Conservation (phyloP, 2,329 filamentous ascomycete species). For the Fusarium heterosporum region DNA sequence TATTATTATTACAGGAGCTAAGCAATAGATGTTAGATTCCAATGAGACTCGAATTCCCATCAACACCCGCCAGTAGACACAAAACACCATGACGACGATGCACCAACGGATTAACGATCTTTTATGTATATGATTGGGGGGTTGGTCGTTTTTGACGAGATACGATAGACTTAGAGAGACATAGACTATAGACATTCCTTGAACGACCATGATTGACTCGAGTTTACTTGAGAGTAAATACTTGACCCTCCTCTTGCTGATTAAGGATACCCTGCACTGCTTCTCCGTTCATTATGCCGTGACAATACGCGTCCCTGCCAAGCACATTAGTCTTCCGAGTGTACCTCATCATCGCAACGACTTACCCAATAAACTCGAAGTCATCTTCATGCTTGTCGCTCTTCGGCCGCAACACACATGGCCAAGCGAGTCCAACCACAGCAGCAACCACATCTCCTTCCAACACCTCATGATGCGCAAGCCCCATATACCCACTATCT, state of each 20-base stretch:
- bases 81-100: constrained; percentile 19
- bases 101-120: constrained; percentile 20
- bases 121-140: constrained; percentile 11
- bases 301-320: constrained; percentile 37
- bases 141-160: constrained; percentile 20
- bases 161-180: constrained; percentile 23
- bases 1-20: constrained; percentile 37
- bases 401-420: constrained; percentile 24
- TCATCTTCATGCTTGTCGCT: constrained; percentile 8
- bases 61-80: constrained; percentile 29
- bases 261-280: constrained; percentile 6
- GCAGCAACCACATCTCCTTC: constrained; percentile 23
- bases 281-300: constrained; percentile 37
- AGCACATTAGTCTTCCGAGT: background rate
- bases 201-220: background rate
- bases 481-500: constrained; percentile 33
- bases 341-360: background rate
- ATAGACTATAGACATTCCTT: constrained; percentile 33
- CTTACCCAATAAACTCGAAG: constrained; percentile 41
- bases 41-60: constrained; percentile 34
- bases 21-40: constrained; percentile 38
- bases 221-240: constrained; percentile 6
- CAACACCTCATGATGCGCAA: constrained; percentile 33
- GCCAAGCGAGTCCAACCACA: constrained; percentile 26
- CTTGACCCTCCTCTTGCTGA: background rate